phyloP scores from a whole-genome alignment of 345 rosid species.

The Cardamine occulta region DNA sequence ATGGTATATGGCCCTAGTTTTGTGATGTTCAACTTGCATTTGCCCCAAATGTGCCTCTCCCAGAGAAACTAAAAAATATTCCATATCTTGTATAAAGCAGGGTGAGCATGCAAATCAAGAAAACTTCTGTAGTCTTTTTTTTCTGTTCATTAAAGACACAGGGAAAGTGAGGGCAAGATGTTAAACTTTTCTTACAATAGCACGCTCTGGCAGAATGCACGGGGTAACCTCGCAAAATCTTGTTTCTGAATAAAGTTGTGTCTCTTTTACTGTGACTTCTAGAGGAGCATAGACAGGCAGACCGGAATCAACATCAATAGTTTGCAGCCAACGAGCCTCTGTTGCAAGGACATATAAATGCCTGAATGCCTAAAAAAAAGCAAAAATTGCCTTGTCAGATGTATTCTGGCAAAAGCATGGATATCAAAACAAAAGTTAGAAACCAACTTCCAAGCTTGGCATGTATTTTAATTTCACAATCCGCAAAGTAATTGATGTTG shows the following conservation, averaged over 20 bases:
- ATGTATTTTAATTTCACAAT: slow-evolving; percentile 22
- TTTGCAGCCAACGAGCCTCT: slow-evolving; percentile 97
- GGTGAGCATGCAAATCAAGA: slow-evolving; percentile 15
- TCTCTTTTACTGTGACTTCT: slow-evolving; percentile 81
- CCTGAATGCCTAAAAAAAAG: slow-evolving; percentile 84
- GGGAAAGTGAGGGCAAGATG: slow-evolving; percentile 22
- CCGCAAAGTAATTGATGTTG: slow-evolving; percentile 29
- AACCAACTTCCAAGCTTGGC: slow-evolving; percentile 31
- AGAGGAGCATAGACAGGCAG: slow-evolving; percentile 92
- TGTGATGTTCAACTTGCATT: slow-evolving; percentile 12
- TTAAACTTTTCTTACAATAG: slow-evolving; percentile 66
- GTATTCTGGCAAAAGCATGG: slow-evolving; percentile 17
- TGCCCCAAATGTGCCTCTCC: slow-evolving; percentile 11
- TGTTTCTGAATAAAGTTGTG: slow-evolving; percentile 86
- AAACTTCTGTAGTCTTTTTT: not conserved
- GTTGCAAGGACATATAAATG: slow-evolving; percentile 94
- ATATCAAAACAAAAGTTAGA: slow-evolving; percentile 28
- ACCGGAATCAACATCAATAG: slow-evolving; percentile 95
- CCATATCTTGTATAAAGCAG: slow-evolving; percentile 6
- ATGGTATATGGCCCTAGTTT: slow-evolving; percentile 4
- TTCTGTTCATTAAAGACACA: slow-evolving; percentile 10
- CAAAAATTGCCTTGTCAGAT: slow-evolving; percentile 22
- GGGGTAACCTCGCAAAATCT: slow-evolving; percentile 89
- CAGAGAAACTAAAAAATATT: slow-evolving; percentile 1
- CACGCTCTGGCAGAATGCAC: slow-evolving; percentile 93